A percentile compares a stretch with the other conserved stretches of the same genome.
phyloP scores from a whole-genome alignment of 306 rosid species.

The Cucumis cinereus region DNA sequence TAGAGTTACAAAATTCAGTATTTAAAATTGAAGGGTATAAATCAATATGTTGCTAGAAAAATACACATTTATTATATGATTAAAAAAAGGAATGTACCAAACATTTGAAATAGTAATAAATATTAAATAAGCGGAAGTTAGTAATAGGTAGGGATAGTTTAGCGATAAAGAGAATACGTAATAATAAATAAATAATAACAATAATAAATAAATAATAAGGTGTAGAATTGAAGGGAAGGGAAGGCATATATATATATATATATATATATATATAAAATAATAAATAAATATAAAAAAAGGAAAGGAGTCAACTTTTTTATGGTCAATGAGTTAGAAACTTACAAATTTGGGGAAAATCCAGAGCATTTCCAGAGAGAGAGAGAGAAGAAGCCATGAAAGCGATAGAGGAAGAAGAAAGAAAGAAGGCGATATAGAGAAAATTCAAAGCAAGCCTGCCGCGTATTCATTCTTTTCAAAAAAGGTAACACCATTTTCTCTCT shows the following conservation, averaged over 20 bases:
- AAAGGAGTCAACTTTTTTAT: neutral
- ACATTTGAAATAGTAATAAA: no score
- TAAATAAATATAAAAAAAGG: neutral
- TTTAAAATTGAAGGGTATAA: no score
- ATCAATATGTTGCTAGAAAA: no score
- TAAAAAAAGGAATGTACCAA: no score
- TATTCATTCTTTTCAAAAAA: neutral
- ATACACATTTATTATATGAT: no score
- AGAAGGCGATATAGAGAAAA: neutral
- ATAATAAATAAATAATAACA: neutral
- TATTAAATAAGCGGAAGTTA: no score
- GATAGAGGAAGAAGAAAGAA: neutral
- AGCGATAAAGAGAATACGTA: neutral
- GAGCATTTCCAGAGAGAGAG: neutral
- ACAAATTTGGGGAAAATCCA: neutral
- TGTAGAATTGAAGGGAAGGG: neutral
- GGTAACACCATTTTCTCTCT: neutral
- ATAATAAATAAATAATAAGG: neutral
- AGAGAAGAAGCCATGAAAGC: neutral
- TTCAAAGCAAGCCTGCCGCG: constrained; percentile 2
- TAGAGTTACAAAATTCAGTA: no score
- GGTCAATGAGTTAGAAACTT: neutral
- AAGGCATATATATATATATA: neutral
- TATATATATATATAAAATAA: neutral
- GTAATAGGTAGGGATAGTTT: no score